Conservation (phyloP, 768 basidiomycete genomes). For the Xerocomus potaroensis region DNA sequence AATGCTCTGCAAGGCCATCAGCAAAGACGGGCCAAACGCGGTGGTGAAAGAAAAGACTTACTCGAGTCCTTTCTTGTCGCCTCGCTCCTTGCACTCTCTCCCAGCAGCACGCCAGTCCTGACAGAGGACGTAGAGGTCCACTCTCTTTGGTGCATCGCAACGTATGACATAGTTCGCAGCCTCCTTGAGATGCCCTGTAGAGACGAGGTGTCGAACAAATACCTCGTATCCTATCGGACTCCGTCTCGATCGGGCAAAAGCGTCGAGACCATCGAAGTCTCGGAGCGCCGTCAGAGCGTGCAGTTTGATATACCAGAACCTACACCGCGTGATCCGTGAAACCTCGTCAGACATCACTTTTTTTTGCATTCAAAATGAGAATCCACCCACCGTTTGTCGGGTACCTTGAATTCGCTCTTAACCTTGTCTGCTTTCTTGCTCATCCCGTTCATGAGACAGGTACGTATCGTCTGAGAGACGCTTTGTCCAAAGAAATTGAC, state of each 20-base stretch:
- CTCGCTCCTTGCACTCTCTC: constrained; percentile 83
- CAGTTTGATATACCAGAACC: constrained; percentile 93
- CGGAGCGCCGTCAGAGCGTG: constrained; percentile 71
- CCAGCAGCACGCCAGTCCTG: constrained; percentile 89
- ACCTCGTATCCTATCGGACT: constrained; percentile 96
- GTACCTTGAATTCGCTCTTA: constrained; percentile 86
- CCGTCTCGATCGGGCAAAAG: constrained; percentile 80
- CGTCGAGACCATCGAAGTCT: constrained; percentile 85
- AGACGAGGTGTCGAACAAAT: constrained; percentile 76
- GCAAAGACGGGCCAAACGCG: not conserved
- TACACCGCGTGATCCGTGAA: constrained; percentile 25
- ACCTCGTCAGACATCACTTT: not conserved
- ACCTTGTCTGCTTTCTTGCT: constrained; percentile 87
- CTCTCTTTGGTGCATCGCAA: constrained; percentile 79
- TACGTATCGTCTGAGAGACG: constrained; percentile 81
- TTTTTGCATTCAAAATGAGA: not conserved
- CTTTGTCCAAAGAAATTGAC: constrained; percentile 78
- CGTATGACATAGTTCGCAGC: constrained; percentile 73
- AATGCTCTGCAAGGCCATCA: constrained; percentile 50
- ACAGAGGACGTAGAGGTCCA: constrained; percentile 86
- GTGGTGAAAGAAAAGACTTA: constrained; percentile 39
- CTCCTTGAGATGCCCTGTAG: constrained; percentile 70
- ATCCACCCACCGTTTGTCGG: constrained; percentile 78
- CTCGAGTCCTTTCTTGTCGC: constrained; percentile 82
- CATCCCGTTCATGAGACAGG: constrained; percentile 74